Evolutionary conservation across 768 basidiomycete species (phyloP), one percentile per base, ranked within the genome.

Genomic region (Agaricus subrufescens): DNA sequence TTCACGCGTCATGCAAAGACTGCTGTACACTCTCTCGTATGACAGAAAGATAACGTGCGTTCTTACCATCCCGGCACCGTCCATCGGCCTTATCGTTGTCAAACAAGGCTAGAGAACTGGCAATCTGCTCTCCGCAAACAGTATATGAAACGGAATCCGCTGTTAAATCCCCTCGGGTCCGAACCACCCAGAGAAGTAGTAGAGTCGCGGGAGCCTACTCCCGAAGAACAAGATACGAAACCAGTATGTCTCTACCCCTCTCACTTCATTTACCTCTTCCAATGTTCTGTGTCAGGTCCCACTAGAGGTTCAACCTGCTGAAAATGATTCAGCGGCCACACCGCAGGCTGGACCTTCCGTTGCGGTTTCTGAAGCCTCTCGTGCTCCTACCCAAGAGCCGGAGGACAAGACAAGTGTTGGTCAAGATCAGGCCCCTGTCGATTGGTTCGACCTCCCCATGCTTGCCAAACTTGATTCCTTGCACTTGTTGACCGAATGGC

Each of bases 21-120:
- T 94, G 52, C 78, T 94, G 57, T 82, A 82, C 63, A 81, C 83
- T 19, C 77, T 92, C 58, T 86, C 89, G 12, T 87, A 88, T 65
- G 91, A 94, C 74, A 77, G 89, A 58, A 91, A 90, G 73, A 80
- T 89, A 62, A 76, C 79, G 89, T 91, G 69, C 66, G 88, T 71
- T 56, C 58, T 56, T 56, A 58, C 49, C 50, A 14, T 48, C 40
- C n/a, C 11, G 46, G n/a, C 30, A 19, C 26, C 6, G 47, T 50
- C n/a, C 43, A 47, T 25, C 46, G 49, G 60, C 58, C 62, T 61
- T 58, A 63, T 60, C 58, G 54, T 60, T 59, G 23, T 25, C 50
- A 63, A 43, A 8, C 19, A 55, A 92, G 90, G 37, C 63, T 80
- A 48, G 83, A 87, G 63, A 90, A 82, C 67, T 92, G 91, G 90